A percentile compares a stretch with the other conserved stretches of the same genome.
Conservation (phyloP, 345 rosid genomes). For the Cochlearia excelsa region DNA sequence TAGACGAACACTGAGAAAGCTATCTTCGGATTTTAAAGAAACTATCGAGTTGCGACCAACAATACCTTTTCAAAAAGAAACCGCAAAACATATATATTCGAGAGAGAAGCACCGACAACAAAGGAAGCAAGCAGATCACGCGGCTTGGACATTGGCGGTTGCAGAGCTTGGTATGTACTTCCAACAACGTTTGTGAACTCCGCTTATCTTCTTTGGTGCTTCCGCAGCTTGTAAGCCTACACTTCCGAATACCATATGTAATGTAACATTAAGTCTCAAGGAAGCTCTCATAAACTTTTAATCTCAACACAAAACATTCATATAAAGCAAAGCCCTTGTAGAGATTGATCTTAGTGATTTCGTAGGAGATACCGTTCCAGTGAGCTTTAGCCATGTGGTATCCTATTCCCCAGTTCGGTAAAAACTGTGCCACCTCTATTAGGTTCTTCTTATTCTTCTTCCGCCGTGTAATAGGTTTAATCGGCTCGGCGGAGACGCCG, state of each 20-base stretch:
- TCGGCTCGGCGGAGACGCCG: conserved; percentile 36
- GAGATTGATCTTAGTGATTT: conserved; percentile 94
- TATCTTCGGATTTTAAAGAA: too few relatives aligned
- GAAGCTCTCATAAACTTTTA: not conserved
- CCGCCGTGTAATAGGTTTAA: conserved; percentile 41
- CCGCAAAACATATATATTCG: not conserved
- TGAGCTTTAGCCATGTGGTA: conserved; percentile 94
- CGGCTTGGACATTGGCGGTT: conserved; percentile 45
- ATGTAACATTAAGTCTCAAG: conserved; percentile 22
- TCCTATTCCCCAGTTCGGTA: conserved; percentile 93
- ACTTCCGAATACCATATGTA: conserved; percentile 42
- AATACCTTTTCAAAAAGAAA: not conserved
- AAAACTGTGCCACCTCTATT: conserved; percentile 88
- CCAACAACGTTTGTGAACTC: conserved; percentile 94
- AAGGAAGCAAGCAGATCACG: conserved; percentile 40
- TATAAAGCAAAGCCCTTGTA: conserved; percentile 49
- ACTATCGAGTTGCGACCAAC: too few relatives aligned
- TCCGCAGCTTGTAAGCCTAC: conserved; percentile 66
- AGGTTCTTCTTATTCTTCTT: conserved; percentile 83
- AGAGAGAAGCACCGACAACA: conserved; percentile 15
- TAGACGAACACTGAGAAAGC: too few relatives aligned
- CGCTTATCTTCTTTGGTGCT: conserved; percentile 85
- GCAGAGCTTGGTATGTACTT: conserved; percentile 61
- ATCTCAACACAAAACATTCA: conserved; percentile 10
- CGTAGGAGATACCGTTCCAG: conserved; percentile 79